Evolutionary conservation across 495 filamentous ascomycete species (phyloP).

Genomic region (Tuber calosporum): DNA sequence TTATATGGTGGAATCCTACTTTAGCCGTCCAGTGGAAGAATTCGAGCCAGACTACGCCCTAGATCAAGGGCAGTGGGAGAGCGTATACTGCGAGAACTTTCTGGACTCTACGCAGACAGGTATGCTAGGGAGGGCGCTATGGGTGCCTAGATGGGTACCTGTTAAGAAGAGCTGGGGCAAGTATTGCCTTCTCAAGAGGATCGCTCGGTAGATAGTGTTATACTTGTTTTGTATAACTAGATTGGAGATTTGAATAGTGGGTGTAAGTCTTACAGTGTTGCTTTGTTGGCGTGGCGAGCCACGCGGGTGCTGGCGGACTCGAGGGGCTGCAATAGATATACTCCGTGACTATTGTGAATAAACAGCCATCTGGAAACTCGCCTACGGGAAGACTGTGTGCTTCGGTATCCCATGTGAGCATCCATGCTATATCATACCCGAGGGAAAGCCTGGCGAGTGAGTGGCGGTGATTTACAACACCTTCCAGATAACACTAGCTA

Average conservation of each 20-base stretch:
- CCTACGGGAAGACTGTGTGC: neutral
- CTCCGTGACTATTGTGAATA: neutral
- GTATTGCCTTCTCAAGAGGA: slow-evolving; percentile 35
- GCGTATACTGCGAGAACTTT: slow-evolving; percentile 64
- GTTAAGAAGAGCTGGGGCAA: slow-evolving; percentile 35
- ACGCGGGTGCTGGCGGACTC: neutral
- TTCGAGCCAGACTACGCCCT: slow-evolving; percentile 70
- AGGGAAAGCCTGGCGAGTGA: neutral
- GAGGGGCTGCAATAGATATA: neutral
- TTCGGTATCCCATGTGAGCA: neutral
- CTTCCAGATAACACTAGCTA: neutral
- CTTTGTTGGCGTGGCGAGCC: neutral
- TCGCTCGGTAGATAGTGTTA: neutral
- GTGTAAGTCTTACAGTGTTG: neutral
- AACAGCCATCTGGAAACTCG: neutral
- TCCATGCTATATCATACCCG: neutral
- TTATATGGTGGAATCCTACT: slow-evolving; percentile 83
- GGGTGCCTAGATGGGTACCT: slow-evolving; percentile 56
- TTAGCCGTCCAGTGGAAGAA: slow-evolving; percentile 52
- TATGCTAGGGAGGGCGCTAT: slow-evolving; percentile 68
- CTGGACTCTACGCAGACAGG: slow-evolving; percentile 70
- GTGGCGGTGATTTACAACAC: neutral
- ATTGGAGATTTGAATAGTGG: neutral
- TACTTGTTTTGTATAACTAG: neutral
- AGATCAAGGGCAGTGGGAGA: slow-evolving; percentile 65